Conservation (phyloP, 2,329 filamentous ascomycete species). For the Colletotrichum tabaci region DNA sequence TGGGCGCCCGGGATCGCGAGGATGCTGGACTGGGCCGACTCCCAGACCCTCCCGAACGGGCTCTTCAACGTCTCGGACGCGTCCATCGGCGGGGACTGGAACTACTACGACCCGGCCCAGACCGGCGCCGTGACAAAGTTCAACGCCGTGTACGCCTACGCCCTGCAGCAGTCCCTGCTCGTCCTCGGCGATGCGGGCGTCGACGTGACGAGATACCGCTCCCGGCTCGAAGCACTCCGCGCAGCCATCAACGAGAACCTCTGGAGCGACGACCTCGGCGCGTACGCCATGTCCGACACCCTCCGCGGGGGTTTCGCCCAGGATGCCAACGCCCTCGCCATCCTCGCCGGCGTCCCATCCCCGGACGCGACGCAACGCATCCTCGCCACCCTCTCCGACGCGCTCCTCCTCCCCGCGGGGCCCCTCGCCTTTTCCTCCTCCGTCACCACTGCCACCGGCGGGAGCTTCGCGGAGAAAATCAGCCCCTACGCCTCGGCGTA, state of each 20-base stretch:
- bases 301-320: conserved; percentile 47
- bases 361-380: neutral
- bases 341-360: conserved; percentile 48
- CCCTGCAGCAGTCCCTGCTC: conserved; percentile 47
- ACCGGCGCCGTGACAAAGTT: conserved; percentile 50
- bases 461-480: conserved; percentile 44
- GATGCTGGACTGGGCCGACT: conserved; percentile 55
- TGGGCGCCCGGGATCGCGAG: conserved; percentile 48
- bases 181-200: conserved; percentile 44
- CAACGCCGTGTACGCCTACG: conserved; percentile 51
- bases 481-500: conserved; percentile 50
- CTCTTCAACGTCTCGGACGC: conserved; percentile 49
- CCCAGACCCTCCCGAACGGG: conserved; percentile 45
- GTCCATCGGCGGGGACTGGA: conserved; percentile 52
- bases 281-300: conserved; percentile 47
- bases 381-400: conserved; percentile 42
- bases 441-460: conserved; percentile 9
- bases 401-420: conserved; percentile 40
- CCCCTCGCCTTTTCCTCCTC: conserved; percentile 45
- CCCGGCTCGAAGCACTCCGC: conserved; percentile 46
- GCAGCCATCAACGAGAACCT: conserved; percentile 47
- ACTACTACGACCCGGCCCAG: conserved; percentile 53
- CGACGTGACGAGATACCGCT: conserved; percentile 43
- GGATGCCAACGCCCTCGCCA: conserved; percentile 51
- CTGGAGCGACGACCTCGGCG: conserved; percentile 46